These are phyloP conservation scores for Cochlearia excelsa DNA, from an alignment of 345 rosid genomes.

Conservation along the genomic window DNA sequence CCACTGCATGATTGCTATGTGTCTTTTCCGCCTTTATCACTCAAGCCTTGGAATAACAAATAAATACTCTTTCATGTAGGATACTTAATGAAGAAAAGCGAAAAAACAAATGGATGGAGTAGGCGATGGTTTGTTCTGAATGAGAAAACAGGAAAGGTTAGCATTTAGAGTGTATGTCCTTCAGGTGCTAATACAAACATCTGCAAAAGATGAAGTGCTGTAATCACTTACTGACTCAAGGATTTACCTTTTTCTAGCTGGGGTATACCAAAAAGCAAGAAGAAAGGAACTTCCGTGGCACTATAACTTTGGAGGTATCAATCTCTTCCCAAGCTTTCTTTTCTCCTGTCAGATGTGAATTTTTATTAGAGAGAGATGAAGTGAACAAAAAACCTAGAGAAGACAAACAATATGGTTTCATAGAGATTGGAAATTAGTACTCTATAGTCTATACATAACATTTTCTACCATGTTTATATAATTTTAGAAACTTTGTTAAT, in stretches of 20 bases:
- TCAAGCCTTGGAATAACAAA: conserved; percentile 15
- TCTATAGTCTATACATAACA: conserved; percentile 6
- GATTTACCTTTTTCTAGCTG: conserved; percentile 52
- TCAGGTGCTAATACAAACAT: conserved; percentile 17
- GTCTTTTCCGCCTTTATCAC: conserved; percentile 1
- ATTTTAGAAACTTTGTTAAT: conserved; percentile 8
- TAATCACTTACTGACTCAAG: conserved; percentile 18
- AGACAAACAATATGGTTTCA: conserved; percentile 8
- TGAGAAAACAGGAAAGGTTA: conserved; percentile 96
- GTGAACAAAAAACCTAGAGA: neutral
- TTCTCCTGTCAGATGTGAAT: conserved; percentile 4
- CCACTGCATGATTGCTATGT: conserved; percentile 4
- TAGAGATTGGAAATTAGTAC: conserved; percentile 4
- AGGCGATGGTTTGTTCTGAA: conserved; percentile 94
- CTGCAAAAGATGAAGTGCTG: conserved; percentile 8
- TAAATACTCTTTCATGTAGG: conserved; percentile 49
- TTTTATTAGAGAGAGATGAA: conserved; percentile 2
- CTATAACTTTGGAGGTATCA: conserved; percentile 85
- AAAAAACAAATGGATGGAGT: conserved; percentile 88
- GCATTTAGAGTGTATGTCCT: conserved; percentile 22
- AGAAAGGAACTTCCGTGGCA: conserved; percentile 92
- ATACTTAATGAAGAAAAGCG: conserved; percentile 88
- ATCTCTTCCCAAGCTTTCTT: conserved; percentile 23
- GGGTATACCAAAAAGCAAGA: conserved; percentile 97
- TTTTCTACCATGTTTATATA: too few species aligned